Percentiles rank a stretch among this genome's conserved stretches.
phyloP scores from a whole-genome alignment of 1,284 basidiomycete species.

The Phylloboletellus chloephorus region DNA sequence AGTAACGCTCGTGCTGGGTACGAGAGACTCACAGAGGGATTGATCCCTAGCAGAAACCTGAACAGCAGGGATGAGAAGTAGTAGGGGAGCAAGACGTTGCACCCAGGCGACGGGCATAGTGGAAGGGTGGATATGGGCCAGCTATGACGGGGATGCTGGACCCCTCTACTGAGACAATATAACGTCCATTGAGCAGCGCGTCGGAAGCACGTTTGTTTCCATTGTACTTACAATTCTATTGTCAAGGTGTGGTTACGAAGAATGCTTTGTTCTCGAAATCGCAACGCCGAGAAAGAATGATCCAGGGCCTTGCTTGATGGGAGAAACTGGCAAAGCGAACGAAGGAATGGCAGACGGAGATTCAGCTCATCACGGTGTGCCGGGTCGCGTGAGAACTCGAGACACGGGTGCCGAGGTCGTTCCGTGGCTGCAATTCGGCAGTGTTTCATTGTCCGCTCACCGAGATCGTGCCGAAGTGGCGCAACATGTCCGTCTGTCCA shows the following conservation, averaged over 20 bases:
- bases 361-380: too few species aligned
- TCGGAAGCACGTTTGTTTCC: slow-evolving; percentile 28
- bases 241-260: slow-evolving; percentile 26
- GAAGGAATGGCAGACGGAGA: not conserved
- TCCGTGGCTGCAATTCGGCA: too few species aligned
- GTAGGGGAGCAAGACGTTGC: slow-evolving; percentile 48
- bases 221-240: slow-evolving; percentile 33
- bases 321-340: not conserved
- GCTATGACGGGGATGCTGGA: slow-evolving; percentile 24
- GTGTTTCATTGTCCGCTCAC: too few species aligned
- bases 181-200: slow-evolving; percentile 24
- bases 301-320: not conserved
- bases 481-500: too few species aligned
- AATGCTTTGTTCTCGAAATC: slow-evolving; percentile 19
- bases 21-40: slow-evolving; percentile 49
- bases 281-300: slow-evolving; percentile 1
- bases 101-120: slow-evolving; percentile 69
- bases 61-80: slow-evolving; percentile 39
- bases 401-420: too few species aligned
- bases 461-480: too few species aligned
- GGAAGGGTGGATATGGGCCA: slow-evolving; percentile 24
- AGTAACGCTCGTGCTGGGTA: not conserved
- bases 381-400: too few species aligned
- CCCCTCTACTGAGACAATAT: slow-evolving; percentile 20
- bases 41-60: slow-evolving; percentile 46